Evolutionary conservation across 129 eudicot genomes (phyloP), one percentile per base, ranked within the genome.

Genomic region (sunflower (Helianthus annuus)): DNA sequence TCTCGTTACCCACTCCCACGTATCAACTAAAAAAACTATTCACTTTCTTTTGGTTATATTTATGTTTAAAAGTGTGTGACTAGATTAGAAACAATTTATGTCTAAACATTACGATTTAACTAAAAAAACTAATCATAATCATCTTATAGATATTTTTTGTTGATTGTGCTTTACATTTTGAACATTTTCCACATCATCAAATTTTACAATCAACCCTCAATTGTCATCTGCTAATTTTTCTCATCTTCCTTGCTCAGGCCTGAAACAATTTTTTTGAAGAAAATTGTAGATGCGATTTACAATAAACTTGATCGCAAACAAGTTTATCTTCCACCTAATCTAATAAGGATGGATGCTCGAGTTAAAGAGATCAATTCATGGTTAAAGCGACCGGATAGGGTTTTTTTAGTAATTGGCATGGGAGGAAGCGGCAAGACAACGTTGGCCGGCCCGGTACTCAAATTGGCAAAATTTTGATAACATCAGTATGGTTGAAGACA

Each of bases 401-500:
- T 13, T 2, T 48, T 73, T 32, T 36, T 73, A 36, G 70, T 36
- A 82, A 24, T 24, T 24, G 29, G 29, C 29, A 24, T 24, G 29
- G 29, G 29, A 24, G 29, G 29, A 24, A 24, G 29, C 29, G 29
- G 29, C 29, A 24, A 24, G 72, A 66, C 82, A 44, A 82, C 82
- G 0, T 29, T 71, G 36, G n/a, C n/a, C n/a, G n/a, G n/a, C n/a
- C n/a, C n/a, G n/a, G n/a, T n/a, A n/a, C n/a, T n/a, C 24, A 14
- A 52, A 72, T 42, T 13, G 64, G 48, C 38, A 29, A 16, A 32
- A 7, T 9, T 82, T 77, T 66, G 82, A 77, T 29, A 61, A 39
- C 11, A n/a, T 71, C 10, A 56, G 82, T 17, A 65, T 82, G n/a
- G 48, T 82, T 0, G 70, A 68, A 38, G 9, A 52, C 11, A 57